A percentile compares a stretch with the other conserved stretches of the same genome.
These are phyloP conservation scores for Rhododendron ferrugineum DNA, from an alignment of 148 eudicot species.

Conservation along the genomic window DNA sequence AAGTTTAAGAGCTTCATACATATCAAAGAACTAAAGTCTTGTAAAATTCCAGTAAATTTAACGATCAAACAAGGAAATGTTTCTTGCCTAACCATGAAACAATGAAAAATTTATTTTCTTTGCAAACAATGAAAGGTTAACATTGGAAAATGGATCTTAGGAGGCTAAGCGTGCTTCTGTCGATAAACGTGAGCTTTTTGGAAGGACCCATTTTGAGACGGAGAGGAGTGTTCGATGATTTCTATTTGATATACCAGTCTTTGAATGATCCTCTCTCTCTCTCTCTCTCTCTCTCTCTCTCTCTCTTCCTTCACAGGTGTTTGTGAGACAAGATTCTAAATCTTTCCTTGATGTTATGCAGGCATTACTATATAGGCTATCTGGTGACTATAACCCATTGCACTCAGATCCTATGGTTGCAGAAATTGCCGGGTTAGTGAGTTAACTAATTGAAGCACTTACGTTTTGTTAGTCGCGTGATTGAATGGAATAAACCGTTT, in stretches of 20 bases:
- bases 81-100: background rate
- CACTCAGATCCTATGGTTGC: conserved; percentile 87
- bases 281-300: background rate
- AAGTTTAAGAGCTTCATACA: background rate
- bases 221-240: background rate
- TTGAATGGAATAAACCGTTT: background rate
- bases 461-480: background rate
- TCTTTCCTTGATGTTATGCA: conserved; percentile 28
- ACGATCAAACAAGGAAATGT: background rate
- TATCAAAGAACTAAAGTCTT: background rate
- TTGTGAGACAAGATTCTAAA: background rate
- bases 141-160: background rate
- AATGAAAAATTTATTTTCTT: background rate
- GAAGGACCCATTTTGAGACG: background rate
- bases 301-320: background rate
- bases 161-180: background rate
- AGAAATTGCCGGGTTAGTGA: conserved; percentile 63
- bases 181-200: background rate
- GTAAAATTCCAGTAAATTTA: background rate
- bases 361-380: conserved; percentile 93
- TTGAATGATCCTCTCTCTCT: background rate
- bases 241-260: background rate
- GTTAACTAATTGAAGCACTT: background rate
- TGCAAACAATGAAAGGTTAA: background rate
- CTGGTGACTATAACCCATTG: conserved; percentile 95